Evolutionary conservation across 441 rosid genomes (phyloP), one percentile per base, ranked within the genome.

Genomic region (Erysimum pusillum): DNA sequence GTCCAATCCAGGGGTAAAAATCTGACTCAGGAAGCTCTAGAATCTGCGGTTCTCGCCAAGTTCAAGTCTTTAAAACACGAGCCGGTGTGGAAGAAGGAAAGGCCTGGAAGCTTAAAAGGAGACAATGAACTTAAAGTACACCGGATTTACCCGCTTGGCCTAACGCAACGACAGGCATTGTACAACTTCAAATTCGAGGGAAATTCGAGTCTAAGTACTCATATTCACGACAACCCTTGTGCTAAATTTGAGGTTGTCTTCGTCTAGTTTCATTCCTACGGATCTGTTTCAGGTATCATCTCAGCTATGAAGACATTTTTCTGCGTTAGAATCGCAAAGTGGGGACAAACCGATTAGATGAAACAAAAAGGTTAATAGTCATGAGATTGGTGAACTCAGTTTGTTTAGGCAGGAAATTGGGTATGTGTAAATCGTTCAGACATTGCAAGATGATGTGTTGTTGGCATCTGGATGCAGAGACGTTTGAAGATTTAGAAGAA

Each of bases 91-190:
- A 92, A 87, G 84, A 79, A 79, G 53, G 98, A 91, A 82, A 85
- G 99, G 64, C 99, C 99, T 2, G 80, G 65, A 78, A 90, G 89
- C 84, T 71, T 95, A 75, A 84, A 83, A 78, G 94, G 96, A 38
- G 89, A 85, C 22, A 64, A 73, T 25, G 86, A 84, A 61, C 86
- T 87, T 32, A 88, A 73, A 80, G 67, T 92, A 51, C 81, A 90
- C 82, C 79, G 76, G 61, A 84, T 95, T 76, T 89, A 88, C 63
- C 97, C 98, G 1, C 86, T 95, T 54, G 98, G 99, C 46, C 58
- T 88, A 87, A 92, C 97, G 9, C 97, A 91, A 83, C 86, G 96
- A 82, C 85, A 91, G 73, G 96, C 98, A 20, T 80, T 94, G 53
- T 91, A 91, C 78, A 81, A 77, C 14, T 94, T 91, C 88, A 86